Conservation (phyloP, 331 rosid species). For the Prunus yedoensis region DNA sequence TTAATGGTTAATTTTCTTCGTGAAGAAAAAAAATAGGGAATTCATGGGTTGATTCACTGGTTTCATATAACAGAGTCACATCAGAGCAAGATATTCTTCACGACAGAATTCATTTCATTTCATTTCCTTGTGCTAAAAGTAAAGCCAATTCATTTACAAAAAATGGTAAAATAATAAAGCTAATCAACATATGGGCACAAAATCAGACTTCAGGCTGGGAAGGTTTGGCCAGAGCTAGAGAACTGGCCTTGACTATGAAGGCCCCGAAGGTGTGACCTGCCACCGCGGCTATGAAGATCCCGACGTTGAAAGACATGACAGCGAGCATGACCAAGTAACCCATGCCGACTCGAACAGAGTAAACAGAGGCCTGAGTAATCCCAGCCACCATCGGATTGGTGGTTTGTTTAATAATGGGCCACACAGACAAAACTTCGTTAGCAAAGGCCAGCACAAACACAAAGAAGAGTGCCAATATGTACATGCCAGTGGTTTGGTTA, state of each 20-base stretch:
- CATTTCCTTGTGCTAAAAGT: neutral
- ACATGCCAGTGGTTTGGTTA: constrained; percentile 44
- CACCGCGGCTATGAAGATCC: constrained; percentile 69
- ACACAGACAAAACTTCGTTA: constrained; percentile 45
- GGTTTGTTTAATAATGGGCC: constrained; percentile 22
- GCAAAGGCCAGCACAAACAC: constrained; percentile 50
- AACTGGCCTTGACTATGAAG: constrained; percentile 40
- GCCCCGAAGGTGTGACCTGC: constrained; percentile 61
- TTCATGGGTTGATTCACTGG: too few relatives aligned
- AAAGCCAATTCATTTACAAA: neutral
- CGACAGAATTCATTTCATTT: too few relatives aligned
- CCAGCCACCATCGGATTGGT: constrained; percentile 19
- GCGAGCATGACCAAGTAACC: constrained; percentile 66
- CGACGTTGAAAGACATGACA: constrained; percentile 69
- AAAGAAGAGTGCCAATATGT: constrained; percentile 56
- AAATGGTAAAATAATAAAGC: neutral
- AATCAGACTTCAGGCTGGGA: neutral
- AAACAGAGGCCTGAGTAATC: constrained; percentile 21
- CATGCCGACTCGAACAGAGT: constrained; percentile 42
- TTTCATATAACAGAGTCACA: too few relatives aligned
- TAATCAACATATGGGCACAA: neutral
- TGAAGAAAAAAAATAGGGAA: too few relatives aligned
- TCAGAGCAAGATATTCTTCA: too few relatives aligned
- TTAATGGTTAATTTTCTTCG: too few relatives aligned
- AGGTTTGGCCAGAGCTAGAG: constrained; percentile 27